A percentile compares a stretch with the other conserved stretches of the same genome.
Conservation (phyloP, 2,329 filamentous ascomycete species). For the Paracamarosporium sp. region DNA sequence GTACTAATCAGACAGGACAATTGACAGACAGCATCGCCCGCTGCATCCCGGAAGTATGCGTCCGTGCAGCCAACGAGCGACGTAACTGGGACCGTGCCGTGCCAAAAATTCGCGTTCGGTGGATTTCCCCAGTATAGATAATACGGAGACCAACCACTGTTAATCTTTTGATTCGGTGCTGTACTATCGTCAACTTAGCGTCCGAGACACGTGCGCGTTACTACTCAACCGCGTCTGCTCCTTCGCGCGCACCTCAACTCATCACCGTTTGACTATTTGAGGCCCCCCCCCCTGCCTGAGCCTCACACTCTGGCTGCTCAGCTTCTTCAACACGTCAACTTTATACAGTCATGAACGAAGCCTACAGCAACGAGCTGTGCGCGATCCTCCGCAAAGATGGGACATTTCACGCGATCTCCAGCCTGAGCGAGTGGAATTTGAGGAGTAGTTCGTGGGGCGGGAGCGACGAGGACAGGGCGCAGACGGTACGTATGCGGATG, state of each 20-base stretch:
- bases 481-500: background rate
- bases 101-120: background rate
- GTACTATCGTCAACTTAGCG: too few relatives aligned
- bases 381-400: background rate
- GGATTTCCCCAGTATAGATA: background rate
- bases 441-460: background rate
- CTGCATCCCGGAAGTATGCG: background rate
- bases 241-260: too few relatives aligned
- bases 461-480: background rate
- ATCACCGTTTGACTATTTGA: too few relatives aligned
- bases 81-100: background rate
- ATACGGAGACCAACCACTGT: background rate
- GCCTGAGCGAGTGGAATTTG: background rate
- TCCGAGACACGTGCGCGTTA: background rate
- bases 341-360: background rate
- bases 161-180: background rate
- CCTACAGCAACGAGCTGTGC: background rate
- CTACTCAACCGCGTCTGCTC: background rate
- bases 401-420: background rate
- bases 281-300: too few relatives aligned
- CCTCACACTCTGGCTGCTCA: too few relatives aligned
- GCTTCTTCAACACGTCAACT: background rate
- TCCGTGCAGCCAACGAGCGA: background rate
- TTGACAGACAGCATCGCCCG: background rate
- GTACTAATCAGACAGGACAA: too few relatives aligned